Percentiles rank a stretch among this genome's conserved stretches.
phyloP scores from a whole-genome alignment of 495 filamentous ascomycete species.

The Penicillium chermesinum region DNA sequence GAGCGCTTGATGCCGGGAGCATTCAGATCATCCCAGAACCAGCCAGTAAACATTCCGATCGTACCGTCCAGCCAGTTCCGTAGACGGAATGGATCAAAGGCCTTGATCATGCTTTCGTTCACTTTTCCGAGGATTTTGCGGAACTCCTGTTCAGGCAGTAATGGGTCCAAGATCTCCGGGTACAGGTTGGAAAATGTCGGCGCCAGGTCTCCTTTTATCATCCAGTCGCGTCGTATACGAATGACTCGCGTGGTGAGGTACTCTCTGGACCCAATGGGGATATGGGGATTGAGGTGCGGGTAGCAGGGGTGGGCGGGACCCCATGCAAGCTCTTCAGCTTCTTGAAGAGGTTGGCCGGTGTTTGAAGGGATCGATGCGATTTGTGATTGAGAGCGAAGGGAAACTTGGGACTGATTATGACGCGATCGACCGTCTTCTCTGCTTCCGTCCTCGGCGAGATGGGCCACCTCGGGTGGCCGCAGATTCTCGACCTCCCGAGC shows the following conservation, averaged over 20 bases:
- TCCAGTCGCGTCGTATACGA: constrained; percentile 85
- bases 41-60: constrained; percentile 75
- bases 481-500: constrained; percentile 26
- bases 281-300: constrained; percentile 89
- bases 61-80: constrained; percentile 72
- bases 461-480: constrained; percentile 30
- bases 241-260: constrained; percentile 80
- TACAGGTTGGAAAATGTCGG: constrained; percentile 92
- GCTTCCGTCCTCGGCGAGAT: constrained; percentile 25
- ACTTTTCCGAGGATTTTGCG: constrained; percentile 70
- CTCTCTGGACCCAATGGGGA: constrained; percentile 69
- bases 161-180: constrained; percentile 87
- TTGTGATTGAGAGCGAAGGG: constrained; percentile 38
- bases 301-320: constrained; percentile 86
- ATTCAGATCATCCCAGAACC: constrained; percentile 90
- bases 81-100: constrained; percentile 66
- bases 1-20: constrained; percentile 64
- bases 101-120: constrained; percentile 64
- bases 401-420: constrained; percentile 37
- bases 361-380: constrained; percentile 39
- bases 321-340: constrained; percentile 59
- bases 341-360: constrained; percentile 41
- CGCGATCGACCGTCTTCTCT: constrained; percentile 27
- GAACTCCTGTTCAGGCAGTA: constrained; percentile 75
- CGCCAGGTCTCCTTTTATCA: constrained; percentile 82